These are phyloP conservation scores for Camellia sinensis DNA, from an alignment of 148 eudicot genomes.

Conservation along the genomic window DNA sequence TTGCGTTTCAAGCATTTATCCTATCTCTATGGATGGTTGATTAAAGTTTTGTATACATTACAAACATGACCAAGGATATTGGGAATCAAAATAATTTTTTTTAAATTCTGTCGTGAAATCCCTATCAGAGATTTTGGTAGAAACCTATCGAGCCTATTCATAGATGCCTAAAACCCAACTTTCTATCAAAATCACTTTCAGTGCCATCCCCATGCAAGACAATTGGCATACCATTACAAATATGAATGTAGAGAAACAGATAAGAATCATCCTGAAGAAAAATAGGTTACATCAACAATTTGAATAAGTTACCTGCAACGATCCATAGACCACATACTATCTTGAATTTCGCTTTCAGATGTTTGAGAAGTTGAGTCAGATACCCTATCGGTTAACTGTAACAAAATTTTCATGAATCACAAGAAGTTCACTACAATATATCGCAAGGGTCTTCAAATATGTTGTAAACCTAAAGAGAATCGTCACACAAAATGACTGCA, in stretches of 20 bases:
- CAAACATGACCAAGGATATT: no score
- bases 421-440: conserved; percentile 13
- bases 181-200: neutral
- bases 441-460: neutral
- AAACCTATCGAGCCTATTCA: neutral
- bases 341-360: conserved; percentile 61
- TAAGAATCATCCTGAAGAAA: neutral
- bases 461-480: neutral
- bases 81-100: neutral
- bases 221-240: neutral
- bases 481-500: neutral
- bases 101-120: neutral
- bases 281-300: neutral
- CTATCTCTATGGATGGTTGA: no score
- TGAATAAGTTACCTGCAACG: conserved; percentile 48
- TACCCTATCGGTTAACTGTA: conserved; percentile 57
- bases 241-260: neutral
- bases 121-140: neutral
- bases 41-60: no score
- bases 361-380: conserved; percentile 68
- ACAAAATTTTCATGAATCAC: conserved; percentile 25
- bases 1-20: no score
- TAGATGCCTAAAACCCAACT: neutral
- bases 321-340: conserved; percentile 38
- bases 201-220: neutral